A percentile compares a stretch with the other conserved stretches of the same genome.
Conservation (phyloP, 2,329 filamentous ascomycete species). For the Colletotrichum liaoningense region DNA sequence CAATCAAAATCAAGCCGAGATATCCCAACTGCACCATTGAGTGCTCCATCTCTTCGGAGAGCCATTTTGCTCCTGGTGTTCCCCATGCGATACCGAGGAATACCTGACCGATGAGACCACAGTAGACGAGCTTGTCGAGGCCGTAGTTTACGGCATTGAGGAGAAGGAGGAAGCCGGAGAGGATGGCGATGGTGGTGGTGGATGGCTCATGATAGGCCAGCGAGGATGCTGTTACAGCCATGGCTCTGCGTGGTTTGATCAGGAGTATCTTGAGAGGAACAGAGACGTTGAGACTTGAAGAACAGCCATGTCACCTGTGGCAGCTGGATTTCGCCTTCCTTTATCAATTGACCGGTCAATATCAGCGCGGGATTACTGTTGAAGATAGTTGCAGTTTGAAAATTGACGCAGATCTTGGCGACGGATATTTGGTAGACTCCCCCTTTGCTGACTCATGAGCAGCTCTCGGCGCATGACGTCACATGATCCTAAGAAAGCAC, state of each 20-base stretch:
- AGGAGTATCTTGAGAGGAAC: not conserved
- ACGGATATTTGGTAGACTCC: not conserved
- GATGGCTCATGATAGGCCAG: constrained; percentile 72
- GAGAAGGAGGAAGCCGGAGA: constrained; percentile 70
- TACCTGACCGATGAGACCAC: constrained; percentile 78
- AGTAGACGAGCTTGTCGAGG: constrained; percentile 72
- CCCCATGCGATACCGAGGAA: constrained; percentile 79
- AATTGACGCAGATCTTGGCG: constrained; percentile 10
- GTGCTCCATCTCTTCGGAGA: constrained; percentile 63
- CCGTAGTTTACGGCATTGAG: constrained; percentile 69
- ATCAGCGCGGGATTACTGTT: not conserved
- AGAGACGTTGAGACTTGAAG: not conserved
- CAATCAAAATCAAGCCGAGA: constrained; percentile 76
- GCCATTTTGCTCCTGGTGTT: constrained; percentile 71
- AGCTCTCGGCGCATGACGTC: not conserved
- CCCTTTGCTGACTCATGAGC: not conserved
- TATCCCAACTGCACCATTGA: constrained; percentile 76
- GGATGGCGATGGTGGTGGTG: constrained; percentile 69
- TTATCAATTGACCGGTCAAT: not conserved
- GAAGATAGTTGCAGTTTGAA: not conserved
- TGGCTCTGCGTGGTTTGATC: not conserved
- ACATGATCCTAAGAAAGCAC: not conserved
- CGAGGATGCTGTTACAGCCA: constrained; percentile 38
- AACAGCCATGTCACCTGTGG: not conserved
- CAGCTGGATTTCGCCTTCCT: not conserved